Percentiles rank a stretch among this genome's conserved stretches.
Evolutionary conservation across 2,329 filamentous ascomycete genomes (phyloP).

Genomic region (Clarireedia paspali): DNA sequence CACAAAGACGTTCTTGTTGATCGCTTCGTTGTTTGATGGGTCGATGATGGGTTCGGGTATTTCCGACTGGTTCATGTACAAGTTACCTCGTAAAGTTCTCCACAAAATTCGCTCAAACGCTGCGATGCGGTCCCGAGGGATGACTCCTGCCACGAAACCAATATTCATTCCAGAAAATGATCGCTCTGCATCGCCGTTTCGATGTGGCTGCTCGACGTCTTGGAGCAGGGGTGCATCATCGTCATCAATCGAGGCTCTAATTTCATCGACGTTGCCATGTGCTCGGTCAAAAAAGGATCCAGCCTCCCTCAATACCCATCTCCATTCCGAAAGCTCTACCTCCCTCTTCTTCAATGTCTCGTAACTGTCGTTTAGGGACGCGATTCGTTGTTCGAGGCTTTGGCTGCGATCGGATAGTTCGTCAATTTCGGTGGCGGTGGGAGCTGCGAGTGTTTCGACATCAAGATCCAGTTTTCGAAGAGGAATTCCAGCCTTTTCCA

Average conservation of each 20-base stretch:
- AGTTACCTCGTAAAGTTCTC: slow-evolving; percentile 91
- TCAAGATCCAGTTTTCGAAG: slow-evolving; percentile 91
- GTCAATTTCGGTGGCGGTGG: slow-evolving; percentile 91
- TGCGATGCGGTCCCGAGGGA: slow-evolving; percentile 83
- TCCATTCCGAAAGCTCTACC: slow-evolving; percentile 95
- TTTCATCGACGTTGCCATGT: slow-evolving; percentile 93
- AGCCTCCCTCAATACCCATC: slow-evolving; percentile 93
- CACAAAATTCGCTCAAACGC: slow-evolving; percentile 97
- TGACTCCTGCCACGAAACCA: slow-evolving; percentile 94
- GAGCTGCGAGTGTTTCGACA: slow-evolving; percentile 74
- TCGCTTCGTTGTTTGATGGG: slow-evolving; percentile 82
- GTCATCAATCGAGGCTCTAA: slow-evolving; percentile 76
- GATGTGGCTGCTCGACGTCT: slow-evolving; percentile 80
- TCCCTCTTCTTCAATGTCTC: slow-evolving; percentile 97
- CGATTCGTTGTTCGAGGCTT: slow-evolving; percentile 83
- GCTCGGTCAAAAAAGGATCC: slow-evolving; percentile 96
- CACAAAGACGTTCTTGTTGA: slow-evolving; percentile 97
- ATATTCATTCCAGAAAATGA: slow-evolving; percentile 98
- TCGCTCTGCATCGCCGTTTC: slow-evolving; percentile 55
- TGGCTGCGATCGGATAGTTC: slow-evolving; percentile 90
- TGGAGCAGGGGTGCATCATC: slow-evolving; percentile 88
- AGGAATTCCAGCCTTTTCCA: slow-evolving; percentile 83
- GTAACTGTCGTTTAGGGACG: slow-evolving; percentile 93
- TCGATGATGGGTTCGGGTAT: slow-evolving; percentile 91
- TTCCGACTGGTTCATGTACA: slow-evolving; percentile 99